Evolutionary conservation across 495 filamentous ascomycete species (phyloP).

Genomic region (Apiosordaria backusii): DNA sequence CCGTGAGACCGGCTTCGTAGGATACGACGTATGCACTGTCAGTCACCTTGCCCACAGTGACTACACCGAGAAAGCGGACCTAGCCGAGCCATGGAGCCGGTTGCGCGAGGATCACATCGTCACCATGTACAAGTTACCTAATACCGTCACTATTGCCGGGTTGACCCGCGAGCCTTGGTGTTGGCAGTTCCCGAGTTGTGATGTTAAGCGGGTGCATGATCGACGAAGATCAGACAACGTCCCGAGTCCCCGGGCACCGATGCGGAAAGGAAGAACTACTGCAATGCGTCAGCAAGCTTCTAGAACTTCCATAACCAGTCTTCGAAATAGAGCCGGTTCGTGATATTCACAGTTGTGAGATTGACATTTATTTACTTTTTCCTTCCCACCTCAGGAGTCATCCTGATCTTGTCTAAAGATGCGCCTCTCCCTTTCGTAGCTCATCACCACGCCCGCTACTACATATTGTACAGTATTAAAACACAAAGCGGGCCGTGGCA

Average conservation of each 20-base stretch:
- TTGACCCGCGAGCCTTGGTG: background rate
- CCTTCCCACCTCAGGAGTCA: background rate
- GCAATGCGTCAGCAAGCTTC: background rate
- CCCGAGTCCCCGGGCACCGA: slow-evolving; percentile 7
- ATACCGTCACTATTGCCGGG: background rate
- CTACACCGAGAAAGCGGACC: background rate
- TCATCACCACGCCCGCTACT: background rate
- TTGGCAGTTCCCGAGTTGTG: background rate
- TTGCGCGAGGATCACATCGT: background rate
- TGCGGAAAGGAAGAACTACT: background rate
- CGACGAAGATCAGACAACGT: slow-evolving; percentile 20
- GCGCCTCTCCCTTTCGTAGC: background rate
- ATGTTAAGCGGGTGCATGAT: slow-evolving; percentile 16
- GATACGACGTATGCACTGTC: background rate
- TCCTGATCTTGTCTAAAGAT: background rate
- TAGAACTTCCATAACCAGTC: background rate
- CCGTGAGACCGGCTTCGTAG: too few species aligned
- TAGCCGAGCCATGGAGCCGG: background rate
- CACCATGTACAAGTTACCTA: background rate
- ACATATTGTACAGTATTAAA: slow-evolving; percentile 2
- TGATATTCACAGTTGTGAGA: background rate
- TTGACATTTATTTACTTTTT: background rate
- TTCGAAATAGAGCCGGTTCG: background rate
- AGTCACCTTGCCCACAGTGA: background rate
- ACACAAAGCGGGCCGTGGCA: background rate